Percentiles rank a stretch among this genome's conserved stretches.
Conservation (phyloP, 805 yeast genomes). For the Brettanomyces bruxellensis region DNA sequence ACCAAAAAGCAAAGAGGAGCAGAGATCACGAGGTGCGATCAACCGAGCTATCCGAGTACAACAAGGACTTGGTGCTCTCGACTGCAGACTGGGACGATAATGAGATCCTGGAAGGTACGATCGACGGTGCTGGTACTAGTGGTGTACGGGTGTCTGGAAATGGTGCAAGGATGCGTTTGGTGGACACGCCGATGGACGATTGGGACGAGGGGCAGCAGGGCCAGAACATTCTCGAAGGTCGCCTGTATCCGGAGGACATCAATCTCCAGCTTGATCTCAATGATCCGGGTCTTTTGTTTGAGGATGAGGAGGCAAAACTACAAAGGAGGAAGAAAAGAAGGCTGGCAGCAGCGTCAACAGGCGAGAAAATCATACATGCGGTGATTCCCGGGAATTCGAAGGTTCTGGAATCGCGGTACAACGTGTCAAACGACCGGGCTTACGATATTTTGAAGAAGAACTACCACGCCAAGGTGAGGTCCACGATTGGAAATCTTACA, state of each 20-base stretch:
- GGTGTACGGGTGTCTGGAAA: slow-evolving; percentile 9
- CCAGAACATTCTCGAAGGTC: slow-evolving; percentile 57
- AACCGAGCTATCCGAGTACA: slow-evolving; percentile 27
- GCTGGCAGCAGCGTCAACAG: slow-evolving; percentile 41
- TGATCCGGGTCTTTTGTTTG: slow-evolving; percentile 72
- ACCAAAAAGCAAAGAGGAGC: slow-evolving; percentile 6
- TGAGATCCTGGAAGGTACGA: slow-evolving; percentile 43
- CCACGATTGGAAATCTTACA: slow-evolving; percentile 82
- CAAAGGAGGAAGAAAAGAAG: slow-evolving; percentile 9
- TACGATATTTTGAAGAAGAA: slow-evolving; percentile 78
- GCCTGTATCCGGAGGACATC: slow-evolving; percentile 23
- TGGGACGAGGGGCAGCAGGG: slow-evolving; percentile 54
- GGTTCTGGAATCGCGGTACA: slow-evolving; percentile 51
- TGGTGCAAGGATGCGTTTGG: slow-evolving; percentile 2
- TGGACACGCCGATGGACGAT: slow-evolving; percentile 32
- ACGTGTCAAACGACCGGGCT: slow-evolving; percentile 80
- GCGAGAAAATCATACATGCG: slow-evolving; percentile 39
- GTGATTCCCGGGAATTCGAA: slow-evolving; percentile 46
- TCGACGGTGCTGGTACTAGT: slow-evolving; percentile 6
- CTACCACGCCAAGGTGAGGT: slow-evolving; percentile 84
- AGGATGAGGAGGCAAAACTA: slow-evolving; percentile 29
- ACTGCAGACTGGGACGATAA: slow-evolving; percentile 77
- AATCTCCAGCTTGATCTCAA: slow-evolving; percentile 67
- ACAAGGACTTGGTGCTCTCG: slow-evolving; percentile 53
- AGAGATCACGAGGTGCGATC: neutral